Percentiles rank a stretch among this genome's conserved stretches.
Conservation (phyloP, 1,284 basidiomycete genomes). For the Malassezia dermatis region DNA sequence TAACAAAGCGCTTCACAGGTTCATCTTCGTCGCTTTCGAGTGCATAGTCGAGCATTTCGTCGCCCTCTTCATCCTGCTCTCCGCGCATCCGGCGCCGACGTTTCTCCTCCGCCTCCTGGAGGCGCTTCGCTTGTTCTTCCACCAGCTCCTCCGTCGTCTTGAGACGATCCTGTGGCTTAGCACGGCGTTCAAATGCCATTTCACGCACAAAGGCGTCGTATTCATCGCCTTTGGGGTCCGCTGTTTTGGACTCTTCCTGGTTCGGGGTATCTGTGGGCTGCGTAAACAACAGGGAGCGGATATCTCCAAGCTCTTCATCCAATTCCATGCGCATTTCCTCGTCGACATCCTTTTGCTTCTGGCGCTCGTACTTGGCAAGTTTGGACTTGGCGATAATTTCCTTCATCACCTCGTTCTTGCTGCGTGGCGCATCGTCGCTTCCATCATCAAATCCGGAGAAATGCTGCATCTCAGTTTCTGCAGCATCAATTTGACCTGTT, state of each 20-base stretch:
- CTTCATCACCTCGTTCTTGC: constrained; percentile 92
- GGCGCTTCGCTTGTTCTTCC: constrained; percentile 70
- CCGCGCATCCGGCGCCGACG: constrained; percentile 79
- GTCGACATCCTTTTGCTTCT: constrained; percentile 74
- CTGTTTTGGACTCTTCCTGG: not conserved
- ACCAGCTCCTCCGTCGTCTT: constrained; percentile 94
- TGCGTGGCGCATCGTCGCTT: constrained; percentile 56
- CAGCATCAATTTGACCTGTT: constrained; percentile 20
- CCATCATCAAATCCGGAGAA: constrained; percentile 71
- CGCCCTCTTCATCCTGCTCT: constrained; percentile 48
- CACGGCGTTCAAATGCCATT: constrained; percentile 82
- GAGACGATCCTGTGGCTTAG: constrained; percentile 86
- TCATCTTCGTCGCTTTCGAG: constrained; percentile 47
- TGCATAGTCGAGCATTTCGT: constrained; percentile 4
- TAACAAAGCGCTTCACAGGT: constrained; percentile 33
- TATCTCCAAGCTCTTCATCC: constrained; percentile 73
- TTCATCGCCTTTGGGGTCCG: constrained; percentile 27
- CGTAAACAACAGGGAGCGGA: constrained; percentile 61
- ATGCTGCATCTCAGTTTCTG: constrained; percentile 50
- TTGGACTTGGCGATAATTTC: constrained; percentile 98
- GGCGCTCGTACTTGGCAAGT: constrained; percentile 62
- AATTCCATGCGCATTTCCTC: constrained; percentile 77
- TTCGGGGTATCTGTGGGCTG: constrained; percentile 7
- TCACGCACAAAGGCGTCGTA: constrained; percentile 89
- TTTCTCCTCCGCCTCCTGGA: constrained; percentile 74